These are phyloP conservation scores for Neofusicoccum cordaticola DNA, from an alignment of 2,329 filamentous ascomycete genomes.

Conservation along the genomic window DNA sequence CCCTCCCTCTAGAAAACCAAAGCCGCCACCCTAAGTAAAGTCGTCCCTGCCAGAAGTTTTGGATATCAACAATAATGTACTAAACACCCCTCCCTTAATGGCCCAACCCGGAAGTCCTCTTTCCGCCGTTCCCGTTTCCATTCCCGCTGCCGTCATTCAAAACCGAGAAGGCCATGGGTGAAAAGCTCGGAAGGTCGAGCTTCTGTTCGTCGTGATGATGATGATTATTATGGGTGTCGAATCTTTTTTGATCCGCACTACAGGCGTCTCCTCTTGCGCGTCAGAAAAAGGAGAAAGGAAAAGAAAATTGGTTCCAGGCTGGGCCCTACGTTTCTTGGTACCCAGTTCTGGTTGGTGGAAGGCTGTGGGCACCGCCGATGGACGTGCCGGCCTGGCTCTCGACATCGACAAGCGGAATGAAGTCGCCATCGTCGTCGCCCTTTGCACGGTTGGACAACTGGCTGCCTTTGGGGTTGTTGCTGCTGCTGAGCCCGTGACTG, in stretches of 20 bases:
- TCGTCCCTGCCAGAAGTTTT: background rate
- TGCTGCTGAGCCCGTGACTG: background rate
- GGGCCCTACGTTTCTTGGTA: background rate
- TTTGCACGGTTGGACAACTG: constrained; percentile 5
- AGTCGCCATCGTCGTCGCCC: constrained; percentile 1
- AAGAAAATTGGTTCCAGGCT: background rate
- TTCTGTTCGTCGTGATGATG: background rate
- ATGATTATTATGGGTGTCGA: background rate
- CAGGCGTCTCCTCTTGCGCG: background rate
- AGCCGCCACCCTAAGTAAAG: background rate
- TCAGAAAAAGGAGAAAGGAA: background rate
- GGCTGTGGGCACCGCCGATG: background rate
- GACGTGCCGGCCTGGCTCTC: constrained; percentile 12
- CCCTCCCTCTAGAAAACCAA: background rate
- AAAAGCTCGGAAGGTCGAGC: background rate
- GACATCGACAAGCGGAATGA: constrained; percentile 13
- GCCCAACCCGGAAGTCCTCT: background rate
- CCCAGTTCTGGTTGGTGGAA: constrained; percentile 4
- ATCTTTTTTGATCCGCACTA: background rate
- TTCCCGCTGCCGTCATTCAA: background rate
- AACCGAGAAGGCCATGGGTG: constrained; percentile 2
- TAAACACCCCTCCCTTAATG: background rate
- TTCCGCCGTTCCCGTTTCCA: background rate
- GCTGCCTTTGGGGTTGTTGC: background rate
- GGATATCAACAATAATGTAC: background rate